phyloP scores from a whole-genome alignment of 2,329 filamentous ascomycete genomes.

The Ceratocystis colombiana region DNA sequence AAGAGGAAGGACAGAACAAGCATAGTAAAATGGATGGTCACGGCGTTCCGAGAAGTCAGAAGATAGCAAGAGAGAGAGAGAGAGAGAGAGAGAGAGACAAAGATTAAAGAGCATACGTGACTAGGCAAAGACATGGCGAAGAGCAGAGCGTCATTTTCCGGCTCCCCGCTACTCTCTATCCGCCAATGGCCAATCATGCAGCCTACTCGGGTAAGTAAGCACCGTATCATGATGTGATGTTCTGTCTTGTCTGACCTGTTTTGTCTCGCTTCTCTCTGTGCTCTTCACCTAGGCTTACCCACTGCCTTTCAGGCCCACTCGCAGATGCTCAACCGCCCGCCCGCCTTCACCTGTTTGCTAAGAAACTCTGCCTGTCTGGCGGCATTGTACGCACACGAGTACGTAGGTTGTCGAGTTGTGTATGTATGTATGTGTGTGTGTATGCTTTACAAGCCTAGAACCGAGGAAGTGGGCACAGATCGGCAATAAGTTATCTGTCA shows the following conservation, averaged over 20 bases:
- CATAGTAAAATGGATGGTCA: neutral
- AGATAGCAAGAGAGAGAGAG: neutral
- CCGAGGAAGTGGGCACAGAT: neutral
- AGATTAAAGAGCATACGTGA: neutral
- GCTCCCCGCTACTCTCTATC: too few species aligned
- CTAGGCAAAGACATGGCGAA: too few species aligned
- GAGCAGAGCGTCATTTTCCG: too few species aligned
- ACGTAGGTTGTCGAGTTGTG: neutral
- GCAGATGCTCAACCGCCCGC: too few species aligned
- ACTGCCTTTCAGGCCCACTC: neutral
- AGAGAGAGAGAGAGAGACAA: too few species aligned
- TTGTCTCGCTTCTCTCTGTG: too few species aligned
- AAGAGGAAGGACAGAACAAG: neutral
- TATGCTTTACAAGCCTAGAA: neutral
- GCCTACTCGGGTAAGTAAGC: too few species aligned
- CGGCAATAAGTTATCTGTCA: neutral
- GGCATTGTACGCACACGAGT: neutral
- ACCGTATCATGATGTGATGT: neutral
- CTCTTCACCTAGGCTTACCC: neutral
- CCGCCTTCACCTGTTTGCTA: neutral
- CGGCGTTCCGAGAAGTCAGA: neutral
- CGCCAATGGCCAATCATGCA: too few species aligned
- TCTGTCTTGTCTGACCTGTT: neutral
- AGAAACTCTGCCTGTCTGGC: neutral
- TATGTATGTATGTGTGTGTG: neutral